Percentiles rank a stretch among this genome's conserved stretches.
These are phyloP conservation scores for Gossypium lobatum DNA, from an alignment of 441 rosid species.

Conservation along the genomic window DNA sequence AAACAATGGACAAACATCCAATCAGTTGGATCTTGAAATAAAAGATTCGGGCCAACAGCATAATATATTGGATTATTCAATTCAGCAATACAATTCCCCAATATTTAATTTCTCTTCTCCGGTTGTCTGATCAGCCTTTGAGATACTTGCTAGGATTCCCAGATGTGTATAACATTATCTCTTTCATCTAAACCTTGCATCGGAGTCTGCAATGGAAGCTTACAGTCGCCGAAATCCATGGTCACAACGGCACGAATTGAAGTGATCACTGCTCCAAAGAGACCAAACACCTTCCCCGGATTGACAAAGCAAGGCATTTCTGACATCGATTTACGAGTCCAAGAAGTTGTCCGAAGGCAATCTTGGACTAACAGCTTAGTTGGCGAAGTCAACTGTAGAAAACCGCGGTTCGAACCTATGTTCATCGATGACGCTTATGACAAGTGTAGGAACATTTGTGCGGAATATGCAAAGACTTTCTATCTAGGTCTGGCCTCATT, in stretches of 20 bases:
- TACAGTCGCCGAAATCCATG: not conserved
- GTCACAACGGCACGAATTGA: conserved; percentile 20
- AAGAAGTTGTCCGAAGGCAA: conserved; percentile 36
- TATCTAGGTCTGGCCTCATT: conserved; percentile 33
- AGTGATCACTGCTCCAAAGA: conserved; percentile 27
- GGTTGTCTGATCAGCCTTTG: not conserved
- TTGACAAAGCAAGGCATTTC: conserved; percentile 28
- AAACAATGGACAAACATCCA: not conserved
- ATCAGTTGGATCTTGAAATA: not conserved
- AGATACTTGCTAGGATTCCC: not conserved
- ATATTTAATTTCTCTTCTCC: not conserved
- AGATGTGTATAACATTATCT: conserved; percentile 31
- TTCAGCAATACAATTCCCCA: not conserved
- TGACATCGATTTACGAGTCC: conserved; percentile 25
- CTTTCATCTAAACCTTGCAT: conserved; percentile 24
- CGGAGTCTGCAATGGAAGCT: conserved; percentile 15
- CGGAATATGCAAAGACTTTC: conserved; percentile 59
- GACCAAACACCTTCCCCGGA: conserved; percentile 15
- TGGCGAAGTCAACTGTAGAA: conserved; percentile 18
- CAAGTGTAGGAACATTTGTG: conserved; percentile 42
- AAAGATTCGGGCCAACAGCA: not conserved
- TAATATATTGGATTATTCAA: not conserved
- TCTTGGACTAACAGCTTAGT: conserved; percentile 12
- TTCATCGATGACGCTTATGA: conserved; percentile 49
- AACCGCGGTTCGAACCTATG: conserved; percentile 28